A percentile compares a stretch with the other conserved stretches of the same genome.
These are phyloP conservation scores for Candida krabiensis DNA, from an alignment of 805 yeast genomes.

Conservation along the genomic window DNA sequence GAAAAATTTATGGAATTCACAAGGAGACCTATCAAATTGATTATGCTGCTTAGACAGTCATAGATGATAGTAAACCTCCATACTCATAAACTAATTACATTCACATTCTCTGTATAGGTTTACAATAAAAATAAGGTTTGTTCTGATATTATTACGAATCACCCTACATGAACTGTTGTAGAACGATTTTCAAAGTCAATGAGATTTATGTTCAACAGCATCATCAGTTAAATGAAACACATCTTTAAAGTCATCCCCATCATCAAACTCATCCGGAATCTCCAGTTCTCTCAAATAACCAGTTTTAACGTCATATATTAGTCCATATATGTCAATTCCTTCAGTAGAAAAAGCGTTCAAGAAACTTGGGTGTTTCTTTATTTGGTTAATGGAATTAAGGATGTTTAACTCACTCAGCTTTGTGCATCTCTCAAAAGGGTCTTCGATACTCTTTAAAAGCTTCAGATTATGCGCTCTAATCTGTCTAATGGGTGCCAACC, in stretches of 20 bases:
- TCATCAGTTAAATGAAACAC: slow-evolving; percentile 27
- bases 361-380: slow-evolving; percentile 67
- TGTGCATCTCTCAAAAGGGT: slow-evolving; percentile 54
- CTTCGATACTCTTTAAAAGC: slow-evolving; percentile 48
- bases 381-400: slow-evolving; percentile 64
- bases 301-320: slow-evolving; percentile 78
- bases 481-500: slow-evolving; percentile 69
- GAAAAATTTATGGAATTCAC: slow-evolving; percentile 20
- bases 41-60: slow-evolving; percentile 1
- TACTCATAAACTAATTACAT: no score
- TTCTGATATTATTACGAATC: no score
- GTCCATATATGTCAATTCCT: slow-evolving; percentile 75
- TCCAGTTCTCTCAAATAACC: slow-evolving; percentile 54
- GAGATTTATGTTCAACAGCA: slow-evolving; percentile 9
- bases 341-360: slow-evolving; percentile 60
- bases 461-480: slow-evolving; percentile 60
- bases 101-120: no score
- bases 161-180: no score
- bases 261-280: slow-evolving; percentile 24
- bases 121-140: no score
- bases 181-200: no score
- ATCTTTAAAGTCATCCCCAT: slow-evolving; percentile 22
- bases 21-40: slow-evolving; percentile 18
- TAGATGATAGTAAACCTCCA: background rate
- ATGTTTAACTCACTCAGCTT: slow-evolving; percentile 77